Evolutionary conservation across 2,329 filamentous ascomycete genomes (phyloP).

Genomic region (Cercospora beticola): DNA sequence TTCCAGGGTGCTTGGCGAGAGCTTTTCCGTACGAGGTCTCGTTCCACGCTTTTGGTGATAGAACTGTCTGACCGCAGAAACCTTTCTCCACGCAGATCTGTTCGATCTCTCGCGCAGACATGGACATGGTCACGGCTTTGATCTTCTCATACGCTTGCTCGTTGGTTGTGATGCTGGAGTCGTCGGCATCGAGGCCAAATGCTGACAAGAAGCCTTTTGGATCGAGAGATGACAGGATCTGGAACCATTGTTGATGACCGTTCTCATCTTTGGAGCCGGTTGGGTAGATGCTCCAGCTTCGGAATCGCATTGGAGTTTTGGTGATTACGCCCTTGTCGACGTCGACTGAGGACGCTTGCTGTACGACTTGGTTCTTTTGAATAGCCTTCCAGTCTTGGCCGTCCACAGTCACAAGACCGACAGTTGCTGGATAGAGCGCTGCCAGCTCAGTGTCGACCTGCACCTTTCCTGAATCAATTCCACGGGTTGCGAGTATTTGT

Average conservation of each 20-base stretch:
- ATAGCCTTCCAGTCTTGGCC: slow-evolving; percentile 39
- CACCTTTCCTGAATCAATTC: slow-evolving; percentile 33
- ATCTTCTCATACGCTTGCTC: slow-evolving; percentile 39
- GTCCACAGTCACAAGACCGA: slow-evolving; percentile 42
- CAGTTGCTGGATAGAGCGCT: slow-evolving; percentile 47
- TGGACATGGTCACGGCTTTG: slow-evolving; percentile 37
- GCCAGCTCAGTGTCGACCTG: slow-evolving; percentile 51
- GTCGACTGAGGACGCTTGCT: slow-evolving; percentile 30
- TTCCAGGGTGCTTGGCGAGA: slow-evolving; percentile 44
- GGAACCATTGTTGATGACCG: slow-evolving; percentile 44
- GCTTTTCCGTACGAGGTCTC: slow-evolving; percentile 47
- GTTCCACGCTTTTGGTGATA: slow-evolving; percentile 46
- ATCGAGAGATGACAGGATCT: slow-evolving; percentile 53
- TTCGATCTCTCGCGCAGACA: slow-evolving; percentile 45
- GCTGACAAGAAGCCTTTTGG: slow-evolving; percentile 46
- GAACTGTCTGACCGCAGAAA: slow-evolving; percentile 18
- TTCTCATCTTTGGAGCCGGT: slow-evolving; percentile 45
- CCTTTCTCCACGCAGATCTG: slow-evolving; percentile 45
- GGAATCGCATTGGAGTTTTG: slow-evolving; percentile 44
- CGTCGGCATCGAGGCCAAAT: slow-evolving; percentile 47
- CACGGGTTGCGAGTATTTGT: slow-evolving; percentile 40
- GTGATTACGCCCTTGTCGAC: slow-evolving; percentile 39
- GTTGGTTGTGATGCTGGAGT: slow-evolving; percentile 30
- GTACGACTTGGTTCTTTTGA: slow-evolving; percentile 32
- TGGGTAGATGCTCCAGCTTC: slow-evolving; percentile 50